Evolutionary conservation across 2,329 filamentous ascomycete species (phyloP).

Genomic region (Gliomastix tumulicola): DNA sequence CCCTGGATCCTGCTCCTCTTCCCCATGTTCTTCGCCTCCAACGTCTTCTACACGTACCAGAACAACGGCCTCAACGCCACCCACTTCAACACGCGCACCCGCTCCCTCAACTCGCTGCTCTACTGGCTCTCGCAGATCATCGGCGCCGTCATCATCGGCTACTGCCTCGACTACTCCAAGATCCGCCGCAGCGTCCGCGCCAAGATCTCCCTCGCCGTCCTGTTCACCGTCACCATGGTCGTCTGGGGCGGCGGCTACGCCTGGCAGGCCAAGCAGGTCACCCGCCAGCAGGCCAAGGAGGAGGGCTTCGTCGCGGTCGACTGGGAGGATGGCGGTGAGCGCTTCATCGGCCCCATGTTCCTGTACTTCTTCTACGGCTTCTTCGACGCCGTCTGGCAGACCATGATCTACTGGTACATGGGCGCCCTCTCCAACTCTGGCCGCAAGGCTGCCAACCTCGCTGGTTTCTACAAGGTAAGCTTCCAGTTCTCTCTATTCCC

Average conservation of each 20-base stretch:
- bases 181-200: constrained; percentile 62
- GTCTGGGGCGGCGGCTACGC: constrained; percentile 81
- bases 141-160: constrained; percentile 67
- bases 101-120: constrained; percentile 67
- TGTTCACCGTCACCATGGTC: constrained; percentile 65
- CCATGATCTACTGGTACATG: constrained; percentile 92
- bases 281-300: constrained; percentile 29
- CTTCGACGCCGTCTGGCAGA: constrained; percentile 88
- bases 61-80: constrained; percentile 69
- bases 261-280: constrained; percentile 59
- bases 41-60: constrained; percentile 77
- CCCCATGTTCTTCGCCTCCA: constrained; percentile 72
- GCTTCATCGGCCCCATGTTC: constrained; percentile 74
- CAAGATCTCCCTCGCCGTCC: constrained; percentile 50
- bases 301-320: constrained; percentile 35
- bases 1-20: constrained; percentile 69
- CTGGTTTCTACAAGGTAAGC: constrained; percentile 71
- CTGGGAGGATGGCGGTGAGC: constrained; percentile 53
- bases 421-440: constrained; percentile 88
- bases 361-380: constrained; percentile 88
- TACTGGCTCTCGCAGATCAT: constrained; percentile 77
- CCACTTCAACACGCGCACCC: constrained; percentile 65
- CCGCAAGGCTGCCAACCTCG: constrained; percentile 85
- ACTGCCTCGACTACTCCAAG: constrained; percentile 54
- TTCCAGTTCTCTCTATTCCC: background rate